A percentile compares a stretch with the other conserved stretches of the same genome.
These are phyloP conservation scores for Apiospora koreana DNA, from an alignment of 2,329 filamentous ascomycete genomes.

Conservation along the genomic window DNA sequence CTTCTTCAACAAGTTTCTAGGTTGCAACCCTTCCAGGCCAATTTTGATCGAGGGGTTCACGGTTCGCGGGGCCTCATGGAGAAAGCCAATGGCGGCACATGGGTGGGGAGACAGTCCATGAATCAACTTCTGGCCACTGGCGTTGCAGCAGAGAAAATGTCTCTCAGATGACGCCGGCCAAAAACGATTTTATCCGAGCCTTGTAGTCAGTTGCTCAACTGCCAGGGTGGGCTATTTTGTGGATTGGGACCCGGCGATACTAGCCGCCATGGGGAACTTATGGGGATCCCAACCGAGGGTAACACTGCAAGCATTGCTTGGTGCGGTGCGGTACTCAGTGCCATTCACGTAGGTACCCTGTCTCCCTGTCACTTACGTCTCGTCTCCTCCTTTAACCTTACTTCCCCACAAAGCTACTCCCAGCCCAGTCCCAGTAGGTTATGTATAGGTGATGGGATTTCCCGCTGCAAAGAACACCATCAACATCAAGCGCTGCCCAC, in stretches of 20 bases:
- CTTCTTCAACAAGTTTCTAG: background rate
- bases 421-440: background rate
- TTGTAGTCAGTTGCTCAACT: slow-evolving; percentile 1
- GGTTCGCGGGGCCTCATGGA: slow-evolving; percentile 1
- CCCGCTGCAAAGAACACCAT: slow-evolving; percentile 4
- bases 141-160: background rate
- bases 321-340: background rate
- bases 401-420: background rate
- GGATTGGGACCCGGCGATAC: background rate
- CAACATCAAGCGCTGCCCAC: background rate
- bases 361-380: background rate
- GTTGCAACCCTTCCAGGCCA: background rate
- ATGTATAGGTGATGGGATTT: slow-evolving; percentile 7
- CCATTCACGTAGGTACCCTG: background rate
- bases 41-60: slow-evolving; percentile 3
- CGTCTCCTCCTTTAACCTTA: slow-evolving; percentile 5
- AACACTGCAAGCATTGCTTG: slow-evolving; percentile 1
- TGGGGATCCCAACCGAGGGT: slow-evolving; percentile 4
- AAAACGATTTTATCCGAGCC: slow-evolving; percentile 9
- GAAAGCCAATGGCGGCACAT: background rate
- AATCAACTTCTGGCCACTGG: background rate
- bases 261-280: slow-evolving; percentile 9
- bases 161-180: slow-evolving; percentile 1
- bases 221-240: slow-evolving; percentile 1
- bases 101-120: background rate